Evolutionary conservation across 495 filamentous ascomycete genomes (phyloP).

Genomic region (Podospora conica): DNA sequence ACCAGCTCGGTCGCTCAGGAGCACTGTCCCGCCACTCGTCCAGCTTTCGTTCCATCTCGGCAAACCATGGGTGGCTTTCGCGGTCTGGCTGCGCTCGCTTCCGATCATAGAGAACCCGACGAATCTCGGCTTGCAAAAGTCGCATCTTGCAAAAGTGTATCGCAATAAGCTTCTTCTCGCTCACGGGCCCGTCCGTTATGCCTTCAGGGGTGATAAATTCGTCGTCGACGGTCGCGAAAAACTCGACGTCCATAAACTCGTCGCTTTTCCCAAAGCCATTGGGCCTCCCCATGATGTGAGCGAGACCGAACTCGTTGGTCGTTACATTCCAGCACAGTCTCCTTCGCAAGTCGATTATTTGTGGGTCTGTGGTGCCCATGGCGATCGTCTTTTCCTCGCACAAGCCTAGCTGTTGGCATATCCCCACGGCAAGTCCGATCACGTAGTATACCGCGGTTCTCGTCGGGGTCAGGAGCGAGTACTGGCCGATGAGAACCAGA

Average conservation of each 20-base stretch:
- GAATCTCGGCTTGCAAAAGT: slow-evolving; percentile 77
- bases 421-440: slow-evolving; percentile 73
- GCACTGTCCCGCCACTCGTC: slow-evolving; percentile 57
- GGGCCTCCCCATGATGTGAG: slow-evolving; percentile 78
- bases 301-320: slow-evolving; percentile 80
- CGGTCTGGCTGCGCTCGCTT: slow-evolving; percentile 64
- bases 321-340: slow-evolving; percentile 79
- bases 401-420: slow-evolving; percentile 80
- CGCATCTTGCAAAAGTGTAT: slow-evolving; percentile 94
- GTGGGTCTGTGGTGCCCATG: slow-evolving; percentile 49
- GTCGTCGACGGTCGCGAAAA: slow-evolving; percentile 74
- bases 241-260: slow-evolving; percentile 75
- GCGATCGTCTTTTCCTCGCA: slow-evolving; percentile 79
- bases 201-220: slow-evolving; percentile 73
- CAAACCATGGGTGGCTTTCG: slow-evolving; percentile 81
- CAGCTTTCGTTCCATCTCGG: slow-evolving; percentile 68
- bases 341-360: slow-evolving; percentile 82
- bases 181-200: slow-evolving; percentile 59
- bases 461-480: slow-evolving; percentile 86
- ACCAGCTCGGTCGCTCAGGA: slow-evolving; percentile 44
- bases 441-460: slow-evolving; percentile 87
- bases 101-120: slow-evolving; percentile 74
- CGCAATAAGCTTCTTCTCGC: slow-evolving; percentile 73
- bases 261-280: slow-evolving; percentile 71
- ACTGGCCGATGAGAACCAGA: slow-evolving; percentile 78